Conservation (phyloP, 2,329 filamentous ascomycete genomes). For the Aspergillus intermedius region DNA sequence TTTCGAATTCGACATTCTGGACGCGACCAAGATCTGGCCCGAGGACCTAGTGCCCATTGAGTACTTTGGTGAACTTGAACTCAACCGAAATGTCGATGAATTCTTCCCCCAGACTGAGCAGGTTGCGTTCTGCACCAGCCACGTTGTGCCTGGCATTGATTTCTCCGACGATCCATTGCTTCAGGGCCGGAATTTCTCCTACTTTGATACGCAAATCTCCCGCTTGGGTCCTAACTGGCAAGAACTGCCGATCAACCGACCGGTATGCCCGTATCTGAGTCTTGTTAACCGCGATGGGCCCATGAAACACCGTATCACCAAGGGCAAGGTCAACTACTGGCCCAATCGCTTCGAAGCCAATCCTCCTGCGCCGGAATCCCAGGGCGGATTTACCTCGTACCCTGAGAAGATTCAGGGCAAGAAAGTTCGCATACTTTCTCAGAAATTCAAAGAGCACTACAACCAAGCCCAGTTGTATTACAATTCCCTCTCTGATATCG, state of each 20-base stretch:
- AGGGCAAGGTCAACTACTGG: constrained; percentile 72
- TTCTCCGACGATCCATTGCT: constrained; percentile 69
- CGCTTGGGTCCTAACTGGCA: constrained; percentile 70
- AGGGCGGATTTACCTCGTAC: constrained; percentile 65
- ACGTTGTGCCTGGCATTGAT: constrained; percentile 71
- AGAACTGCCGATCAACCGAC: constrained; percentile 69
- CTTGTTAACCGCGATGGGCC: constrained; percentile 70
- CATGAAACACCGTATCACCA: constrained; percentile 65
- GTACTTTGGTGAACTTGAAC: constrained; percentile 71
- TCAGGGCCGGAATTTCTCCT: constrained; percentile 65
- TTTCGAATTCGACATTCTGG: constrained; percentile 80
- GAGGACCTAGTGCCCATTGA: constrained; percentile 68
- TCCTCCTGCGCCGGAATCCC: constrained; percentile 55
- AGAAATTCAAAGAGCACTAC: constrained; percentile 41
- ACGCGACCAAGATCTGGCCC: constrained; percentile 81
- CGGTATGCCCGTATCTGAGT: constrained; percentile 68
- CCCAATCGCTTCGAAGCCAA: constrained; percentile 62
- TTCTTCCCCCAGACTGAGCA: constrained; percentile 80
- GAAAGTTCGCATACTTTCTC: constrained; percentile 52
- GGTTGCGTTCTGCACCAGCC: constrained; percentile 72
- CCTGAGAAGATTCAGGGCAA: constrained; percentile 60
- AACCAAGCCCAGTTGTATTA: constrained; percentile 35
- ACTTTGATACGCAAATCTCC: constrained; percentile 51
- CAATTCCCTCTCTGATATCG: constrained; percentile 28
- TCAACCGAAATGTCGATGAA: constrained; percentile 74